Percentiles rank a stretch among this genome's conserved stretches.
These are phyloP conservation scores for Hypoxylon perforatum DNA, from an alignment of 495 filamentous ascomycete genomes.

Conservation along the genomic window DNA sequence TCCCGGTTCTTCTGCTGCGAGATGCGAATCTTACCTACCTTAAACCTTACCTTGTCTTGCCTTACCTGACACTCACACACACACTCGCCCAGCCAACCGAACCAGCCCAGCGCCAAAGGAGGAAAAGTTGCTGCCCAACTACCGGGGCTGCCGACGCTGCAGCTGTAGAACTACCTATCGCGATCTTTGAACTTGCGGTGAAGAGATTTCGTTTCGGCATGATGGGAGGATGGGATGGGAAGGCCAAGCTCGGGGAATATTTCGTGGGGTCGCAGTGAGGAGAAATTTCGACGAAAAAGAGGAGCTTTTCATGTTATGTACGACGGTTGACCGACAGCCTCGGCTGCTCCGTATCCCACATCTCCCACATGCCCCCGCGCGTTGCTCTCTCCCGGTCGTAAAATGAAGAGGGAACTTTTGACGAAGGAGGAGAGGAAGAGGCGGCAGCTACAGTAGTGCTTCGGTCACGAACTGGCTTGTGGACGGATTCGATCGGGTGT, in stretches of 20 bases:
- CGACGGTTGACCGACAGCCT: too few species aligned
- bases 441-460: not conserved
- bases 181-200: too few species aligned
- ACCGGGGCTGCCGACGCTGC: conserved; percentile 34
- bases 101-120: not conserved
- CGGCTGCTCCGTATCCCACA: too few species aligned
- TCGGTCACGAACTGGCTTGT: not conserved
- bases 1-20: too few species aligned
- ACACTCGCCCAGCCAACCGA: not conserved
- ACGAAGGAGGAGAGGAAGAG: conserved; percentile 7
- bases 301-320: not conserved
- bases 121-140: conserved; percentile 40
- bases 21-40: too few species aligned
- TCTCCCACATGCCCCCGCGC: too few species aligned
- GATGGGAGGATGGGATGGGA: too few species aligned
- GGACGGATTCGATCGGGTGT: conserved; percentile 11
- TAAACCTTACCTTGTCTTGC: too few species aligned
- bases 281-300: conserved; percentile 19
- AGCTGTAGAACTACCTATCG: not conserved
- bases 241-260: conserved; percentile 41
- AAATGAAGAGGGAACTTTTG: conserved; percentile 21
- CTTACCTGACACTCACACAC: too few species aligned
- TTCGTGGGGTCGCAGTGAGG: conserved; percentile 37
- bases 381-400: not conserved
- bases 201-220: too few species aligned